These are phyloP conservation scores for Lomentospora prolificans DNA, from an alignment of 2,329 filamentous ascomycete species.

Conservation along the genomic window DNA sequence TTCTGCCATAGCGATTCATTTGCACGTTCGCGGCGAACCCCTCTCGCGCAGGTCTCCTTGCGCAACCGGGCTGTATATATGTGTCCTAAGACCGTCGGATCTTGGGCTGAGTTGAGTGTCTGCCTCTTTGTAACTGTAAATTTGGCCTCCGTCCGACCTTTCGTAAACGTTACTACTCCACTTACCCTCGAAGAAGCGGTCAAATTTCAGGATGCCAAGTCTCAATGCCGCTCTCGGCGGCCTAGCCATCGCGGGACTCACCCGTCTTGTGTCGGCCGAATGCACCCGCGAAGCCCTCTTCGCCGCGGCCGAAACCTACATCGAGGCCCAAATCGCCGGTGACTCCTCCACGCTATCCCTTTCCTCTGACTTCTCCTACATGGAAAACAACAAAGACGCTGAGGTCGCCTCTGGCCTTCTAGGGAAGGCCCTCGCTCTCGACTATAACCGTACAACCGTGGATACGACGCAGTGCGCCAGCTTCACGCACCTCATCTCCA, in stretches of 20 bases:
- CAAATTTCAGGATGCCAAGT: not conserved
- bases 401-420: constrained; percentile 3
- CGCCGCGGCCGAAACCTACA: constrained; percentile 8
- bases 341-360: not conserved
- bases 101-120: not conserved
- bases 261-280: not conserved
- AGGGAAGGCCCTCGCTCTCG: not conserved
- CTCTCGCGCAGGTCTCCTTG: not conserved
- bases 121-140: not conserved
- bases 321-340: constrained; percentile 5
- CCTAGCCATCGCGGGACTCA: not conserved
- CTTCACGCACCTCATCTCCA: constrained; percentile 7
- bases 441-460: constrained; percentile 7
- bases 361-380: not conserved
- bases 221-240: not conserved
- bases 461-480: constrained; percentile 8
- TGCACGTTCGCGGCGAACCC: not conserved
- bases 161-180: not conserved
- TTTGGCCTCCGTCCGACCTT: not conserved
- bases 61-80: not conserved
- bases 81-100: not conserved
- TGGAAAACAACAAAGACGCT: constrained; percentile 5
- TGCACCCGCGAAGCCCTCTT: constrained; percentile 8
- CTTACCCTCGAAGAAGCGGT: too few relatives aligned
- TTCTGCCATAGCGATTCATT: constrained; percentile 6